Percentiles rank a stretch among this genome's conserved stretches.
These are phyloP conservation scores for Penicillium antarcticum DNA, from an alignment of 495 filamentous ascomycete species.

Conservation along the genomic window DNA sequence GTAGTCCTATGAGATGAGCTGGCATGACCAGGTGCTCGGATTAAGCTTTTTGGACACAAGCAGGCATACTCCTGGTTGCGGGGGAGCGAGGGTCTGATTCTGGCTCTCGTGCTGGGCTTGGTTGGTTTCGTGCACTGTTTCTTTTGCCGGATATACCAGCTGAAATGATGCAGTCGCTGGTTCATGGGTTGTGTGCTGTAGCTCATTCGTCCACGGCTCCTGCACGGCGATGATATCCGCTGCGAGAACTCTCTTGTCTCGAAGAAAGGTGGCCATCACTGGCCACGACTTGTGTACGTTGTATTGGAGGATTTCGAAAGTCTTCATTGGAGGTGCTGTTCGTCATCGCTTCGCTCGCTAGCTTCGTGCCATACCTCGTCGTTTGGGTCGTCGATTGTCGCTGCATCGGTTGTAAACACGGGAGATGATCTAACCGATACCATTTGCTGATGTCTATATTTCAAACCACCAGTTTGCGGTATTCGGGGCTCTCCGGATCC, in stretches of 20 bases:
- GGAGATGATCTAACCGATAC: neutral
- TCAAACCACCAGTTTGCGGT: constrained; percentile 1
- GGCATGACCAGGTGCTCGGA: neutral
- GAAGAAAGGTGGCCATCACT: constrained; percentile 6
- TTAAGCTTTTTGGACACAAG: constrained; percentile 3
- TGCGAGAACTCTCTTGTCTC: constrained; percentile 1
- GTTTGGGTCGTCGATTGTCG: no score
- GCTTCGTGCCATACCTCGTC: no score
- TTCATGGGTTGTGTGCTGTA: no score
- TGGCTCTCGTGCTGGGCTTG: no score
- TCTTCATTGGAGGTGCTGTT: neutral
- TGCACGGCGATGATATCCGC: neutral
- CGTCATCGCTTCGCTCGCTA: neutral
- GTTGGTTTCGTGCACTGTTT: no score
- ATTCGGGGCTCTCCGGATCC: constrained; percentile 1
- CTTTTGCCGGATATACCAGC: no score
- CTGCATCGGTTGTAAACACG: no score
- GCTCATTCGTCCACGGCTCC: no score
- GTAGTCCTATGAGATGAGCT: constrained; percentile 1
- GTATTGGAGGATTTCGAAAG: constrained; percentile 6
- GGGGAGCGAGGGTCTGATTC: no score
- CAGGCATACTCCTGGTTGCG: neutral
- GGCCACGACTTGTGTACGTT: constrained; percentile 5
- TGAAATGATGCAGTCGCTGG: no score
- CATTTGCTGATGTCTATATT: neutral